Evolutionary conservation across 495 filamentous ascomycete genomes (phyloP).

Genomic region (Amphirosellinia nigrospora): DNA sequence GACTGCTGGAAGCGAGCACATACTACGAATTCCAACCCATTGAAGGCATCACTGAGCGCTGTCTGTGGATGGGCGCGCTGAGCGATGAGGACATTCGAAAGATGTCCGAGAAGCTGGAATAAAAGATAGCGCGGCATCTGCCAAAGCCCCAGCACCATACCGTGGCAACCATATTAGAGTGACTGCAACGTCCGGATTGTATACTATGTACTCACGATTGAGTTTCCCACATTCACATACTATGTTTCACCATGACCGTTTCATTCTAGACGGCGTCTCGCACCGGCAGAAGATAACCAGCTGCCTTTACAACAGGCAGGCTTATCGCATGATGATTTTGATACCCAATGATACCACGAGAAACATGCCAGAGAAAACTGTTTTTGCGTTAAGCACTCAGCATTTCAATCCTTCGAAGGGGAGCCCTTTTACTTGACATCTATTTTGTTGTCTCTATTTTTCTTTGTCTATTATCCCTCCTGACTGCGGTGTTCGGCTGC

Average conservation of each 20-base stretch:
- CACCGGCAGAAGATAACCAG: slow-evolving; percentile 19
- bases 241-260: slow-evolving; percentile 34
- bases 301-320: neutral
- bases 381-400: slow-evolving; percentile 16
- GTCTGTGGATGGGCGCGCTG: slow-evolving; percentile 92
- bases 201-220: slow-evolving; percentile 33
- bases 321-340: slow-evolving; percentile 21
- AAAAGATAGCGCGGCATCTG: neutral
- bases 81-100: slow-evolving; percentile 79
- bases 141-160: neutral
- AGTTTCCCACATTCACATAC: slow-evolving; percentile 29
- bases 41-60: slow-evolving; percentile 85
- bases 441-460: slow-evolving; percentile 10
- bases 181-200: slow-evolving; percentile 27
- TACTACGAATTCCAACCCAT: slow-evolving; percentile 86
- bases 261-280: slow-evolving; percentile 33
- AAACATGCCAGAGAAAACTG: slow-evolving; percentile 19
- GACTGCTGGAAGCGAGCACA: slow-evolving; percentile 89
- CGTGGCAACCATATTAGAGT: neutral
- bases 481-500: neutral
- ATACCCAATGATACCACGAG: slow-evolving; percentile 27
- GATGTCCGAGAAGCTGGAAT: slow-evolving; percentile 50
- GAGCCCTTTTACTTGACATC: slow-evolving; percentile 12
- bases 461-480: slow-evolving; percentile 6
- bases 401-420: slow-evolving; percentile 18